Base-by-base conservation (phyloP, 257 asterid genomes). In the Scutellaria baicalensis region DNA sequence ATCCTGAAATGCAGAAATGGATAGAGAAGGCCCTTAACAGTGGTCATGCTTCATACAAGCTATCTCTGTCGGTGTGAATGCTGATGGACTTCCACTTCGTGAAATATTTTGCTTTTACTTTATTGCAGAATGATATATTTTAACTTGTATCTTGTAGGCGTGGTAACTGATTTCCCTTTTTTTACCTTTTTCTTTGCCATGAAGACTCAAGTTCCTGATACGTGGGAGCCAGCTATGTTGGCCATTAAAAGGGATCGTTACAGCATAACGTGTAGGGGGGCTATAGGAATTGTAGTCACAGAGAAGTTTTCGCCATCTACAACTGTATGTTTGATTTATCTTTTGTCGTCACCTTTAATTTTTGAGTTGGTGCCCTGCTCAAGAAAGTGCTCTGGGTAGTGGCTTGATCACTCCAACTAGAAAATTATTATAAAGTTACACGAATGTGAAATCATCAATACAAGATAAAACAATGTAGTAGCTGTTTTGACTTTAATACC, bases 171-270 rank as follows among this genome's bases (percentile, higher is more conserved):
- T 73, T 17, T 64, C 54, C 38, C 71, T 63, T 11, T 63, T 11
- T 16, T 71, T 43, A 23, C 68, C 14, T 10, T 62, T 45, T 5
- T 64, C 31, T 27, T 27, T 67, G 49, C 64, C 64, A 49, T 80
- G 76, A 81, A 93, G 98, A 78, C 81, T 13, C 87, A 92, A 59
- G 86, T 56, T 83, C 88, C 85, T 71, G 96, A 86, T 78, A 81
- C 85, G 78, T 94, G 97, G 99, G 97, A 94, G 84, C 90, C 90
- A 72, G 96, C 97, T 72, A 81, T 82, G 43, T 72, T 94, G 84
- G 78, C 95, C 44, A 76, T 94, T 71, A 94, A 94, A 84, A 89
- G 89, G 75, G 97, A 88, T 66, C 85, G 90, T 78, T 94, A 87
- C 86, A 89, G 85, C 90, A 90, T 93, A 83, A 93, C 88, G 80